These are phyloP conservation scores for Colletotrichum phormii DNA, from an alignment of 2,329 filamentous ascomycete genomes.

Conservation along the genomic window DNA sequence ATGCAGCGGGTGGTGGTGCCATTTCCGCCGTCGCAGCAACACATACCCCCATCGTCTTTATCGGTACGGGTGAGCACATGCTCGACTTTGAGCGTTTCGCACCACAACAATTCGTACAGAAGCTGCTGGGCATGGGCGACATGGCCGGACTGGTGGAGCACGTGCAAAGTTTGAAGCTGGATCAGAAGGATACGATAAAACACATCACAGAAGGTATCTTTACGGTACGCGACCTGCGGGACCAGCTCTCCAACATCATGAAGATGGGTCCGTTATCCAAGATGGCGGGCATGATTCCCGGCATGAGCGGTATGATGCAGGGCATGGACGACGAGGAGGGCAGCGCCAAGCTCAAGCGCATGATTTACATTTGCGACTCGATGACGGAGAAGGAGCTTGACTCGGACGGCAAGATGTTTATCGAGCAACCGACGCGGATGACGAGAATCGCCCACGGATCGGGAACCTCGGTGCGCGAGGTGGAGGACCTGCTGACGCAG, in stretches of 20 bases:
- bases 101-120: conserved; percentile 92
- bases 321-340: conserved; percentile 98
- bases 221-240: conserved; percentile 91
- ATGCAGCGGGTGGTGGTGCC: conserved; percentile 94
- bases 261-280: conserved; percentile 99
- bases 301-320: conserved; percentile 91
- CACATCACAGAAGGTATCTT: conserved; percentile 98
- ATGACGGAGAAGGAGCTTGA: conserved; percentile 98
- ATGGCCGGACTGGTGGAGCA: conserved; percentile 96
- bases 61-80: conserved; percentile 98
- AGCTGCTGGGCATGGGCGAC: conserved; percentile 96
- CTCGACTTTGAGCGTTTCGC: conserved; percentile 93
- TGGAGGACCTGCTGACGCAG: conserved; percentile 97
- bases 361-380: conserved; percentile 99
- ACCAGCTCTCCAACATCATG: conserved; percentile 98
- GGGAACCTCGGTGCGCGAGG: conserved; percentile 89
- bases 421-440: conserved; percentile 92
- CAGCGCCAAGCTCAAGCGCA: conserved; percentile 91
- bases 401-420: conserved; percentile 92
- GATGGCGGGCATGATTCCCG: conserved; percentile 98
- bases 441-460: conserved; percentile 90
- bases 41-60: conserved; percentile 96
- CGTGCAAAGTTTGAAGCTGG: conserved; percentile 92
- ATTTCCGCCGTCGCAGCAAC: conserved; percentile 98
- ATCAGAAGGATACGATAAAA: conserved; percentile 99